Evolutionary conservation across 1,139 yeast species (phyloP).

Genomic region (Taphrina deformans): DNA sequence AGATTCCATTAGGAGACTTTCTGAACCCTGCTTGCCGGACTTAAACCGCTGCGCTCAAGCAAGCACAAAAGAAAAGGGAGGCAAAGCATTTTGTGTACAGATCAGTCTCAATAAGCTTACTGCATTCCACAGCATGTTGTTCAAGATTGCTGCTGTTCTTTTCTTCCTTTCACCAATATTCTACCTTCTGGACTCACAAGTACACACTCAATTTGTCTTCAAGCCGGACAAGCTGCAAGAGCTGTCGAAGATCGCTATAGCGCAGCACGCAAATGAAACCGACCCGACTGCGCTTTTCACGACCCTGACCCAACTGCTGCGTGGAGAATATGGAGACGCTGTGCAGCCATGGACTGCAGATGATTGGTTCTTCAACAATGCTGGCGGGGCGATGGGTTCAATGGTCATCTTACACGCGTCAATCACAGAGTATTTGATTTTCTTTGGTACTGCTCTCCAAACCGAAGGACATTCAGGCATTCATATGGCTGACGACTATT

Average conservation of each 20-base stretch:
- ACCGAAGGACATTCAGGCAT: conserved; percentile 96
- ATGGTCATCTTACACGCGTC: conserved; percentile 96
- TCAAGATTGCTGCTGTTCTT: conserved; percentile 1
- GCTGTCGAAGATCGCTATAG: conserved; percentile 50
- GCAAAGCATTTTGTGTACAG: too few species aligned
- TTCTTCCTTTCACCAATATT: conserved; percentile 8
- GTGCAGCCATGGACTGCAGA: conserved; percentile 69
- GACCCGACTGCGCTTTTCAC: conserved; percentile 55
- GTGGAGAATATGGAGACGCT: conserved; percentile 64
- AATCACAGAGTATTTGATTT: conserved; percentile 84
- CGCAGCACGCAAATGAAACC: conserved; percentile 58
- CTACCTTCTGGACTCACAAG: conserved; percentile 18
- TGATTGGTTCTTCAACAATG: conserved; percentile 95
- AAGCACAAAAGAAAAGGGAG: neutral
- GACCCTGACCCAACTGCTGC: conserved; percentile 61
- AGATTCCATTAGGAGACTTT: too few species aligned
- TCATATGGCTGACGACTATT: conserved; percentile 95
- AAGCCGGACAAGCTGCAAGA: conserved; percentile 53
- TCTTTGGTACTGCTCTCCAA: conserved; percentile 85
- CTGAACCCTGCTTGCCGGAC: neutral
- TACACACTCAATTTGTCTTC: conserved; percentile 44
- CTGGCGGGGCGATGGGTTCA: conserved; percentile 99
- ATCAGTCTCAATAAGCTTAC: too few species aligned
- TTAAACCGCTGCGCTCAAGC: neutral
- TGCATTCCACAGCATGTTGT: conserved; percentile 14